Percentiles rank a stretch among this genome's conserved stretches.
Conservation (phyloP, 2,329 filamentous ascomycete genomes). For the Sclerotinia sclerotiorum region DNA sequence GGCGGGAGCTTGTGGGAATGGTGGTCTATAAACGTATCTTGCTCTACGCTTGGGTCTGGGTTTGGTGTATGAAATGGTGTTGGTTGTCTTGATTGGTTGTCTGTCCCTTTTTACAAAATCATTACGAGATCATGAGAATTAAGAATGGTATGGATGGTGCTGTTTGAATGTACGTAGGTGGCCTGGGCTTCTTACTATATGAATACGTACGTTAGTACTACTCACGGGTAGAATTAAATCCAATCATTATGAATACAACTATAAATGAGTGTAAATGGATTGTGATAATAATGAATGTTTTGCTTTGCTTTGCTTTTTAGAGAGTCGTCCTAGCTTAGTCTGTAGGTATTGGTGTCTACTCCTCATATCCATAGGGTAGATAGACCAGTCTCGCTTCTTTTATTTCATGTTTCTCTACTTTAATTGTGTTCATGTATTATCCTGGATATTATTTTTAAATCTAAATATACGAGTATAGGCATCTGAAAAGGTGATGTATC, state of each 20-base stretch:
- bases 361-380: too few relatives aligned
- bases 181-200: neutral
- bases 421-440: too few relatives aligned
- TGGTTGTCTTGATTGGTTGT: slow-evolving; percentile 14
- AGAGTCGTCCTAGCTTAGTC: too few relatives aligned
- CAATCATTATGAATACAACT: slow-evolving; percentile 1
- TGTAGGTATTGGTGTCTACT: too few relatives aligned
- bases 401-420: too few relatives aligned
- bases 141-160: slow-evolving; percentile 10
- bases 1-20: slow-evolving; percentile 8
- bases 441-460: too few relatives aligned
- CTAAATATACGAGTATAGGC: too few relatives aligned
- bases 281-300: neutral
- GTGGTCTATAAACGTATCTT: slow-evolving; percentile 10
- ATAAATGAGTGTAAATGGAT: neutral
- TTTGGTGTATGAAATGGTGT: slow-evolving; percentile 11
- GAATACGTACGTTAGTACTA: slow-evolving; percentile 17
- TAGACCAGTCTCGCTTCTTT: too few relatives aligned
- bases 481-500: too few relatives aligned
- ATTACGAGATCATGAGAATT: slow-evolving; percentile 19
- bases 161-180: slow-evolving; percentile 10
- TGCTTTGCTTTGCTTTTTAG: neutral
- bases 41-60: neutral
- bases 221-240: slow-evolving; percentile 11
- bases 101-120: slow-evolving; percentile 7